A percentile compares a stretch with the other conserved stretches of the same genome.
Conservation (phyloP, 805 yeast genomes). For the Kurtzmaniella cleridarum region DNA sequence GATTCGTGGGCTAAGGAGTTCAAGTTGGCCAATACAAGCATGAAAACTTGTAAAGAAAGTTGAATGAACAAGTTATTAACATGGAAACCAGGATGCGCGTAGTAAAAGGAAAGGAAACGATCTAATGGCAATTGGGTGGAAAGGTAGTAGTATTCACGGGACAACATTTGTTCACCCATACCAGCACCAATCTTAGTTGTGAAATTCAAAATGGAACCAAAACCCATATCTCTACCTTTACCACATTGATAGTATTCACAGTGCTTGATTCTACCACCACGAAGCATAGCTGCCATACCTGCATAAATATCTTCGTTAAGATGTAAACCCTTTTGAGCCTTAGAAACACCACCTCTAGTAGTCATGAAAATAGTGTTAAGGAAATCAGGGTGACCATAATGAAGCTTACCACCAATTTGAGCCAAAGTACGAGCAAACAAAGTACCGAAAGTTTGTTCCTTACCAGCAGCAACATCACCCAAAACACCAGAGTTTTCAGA, state of each 20-base stretch:
- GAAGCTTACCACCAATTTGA: slow-evolving; percentile 75
- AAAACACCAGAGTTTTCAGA: slow-evolving; percentile 78
- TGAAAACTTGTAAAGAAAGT: slow-evolving; percentile 50
- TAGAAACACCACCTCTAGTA: slow-evolving; percentile 82
- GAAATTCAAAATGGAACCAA: slow-evolving; percentile 76
- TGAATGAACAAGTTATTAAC: slow-evolving; percentile 72
- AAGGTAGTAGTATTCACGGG: slow-evolving; percentile 74
- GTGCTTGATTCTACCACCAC: slow-evolving; percentile 83
- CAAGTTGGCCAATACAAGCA: slow-evolving; percentile 58
- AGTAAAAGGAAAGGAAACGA: slow-evolving; percentile 72
- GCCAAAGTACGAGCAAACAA: slow-evolving; percentile 79
- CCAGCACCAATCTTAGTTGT: slow-evolving; percentile 86
- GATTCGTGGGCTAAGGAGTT: slow-evolving; percentile 61
- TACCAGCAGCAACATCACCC: slow-evolving; percentile 86
- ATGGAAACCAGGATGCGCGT: slow-evolving; percentile 86
- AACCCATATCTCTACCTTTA: slow-evolving; percentile 81
- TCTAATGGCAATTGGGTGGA: slow-evolving; percentile 75
- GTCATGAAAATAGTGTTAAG: slow-evolving; percentile 71
- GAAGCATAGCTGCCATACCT: slow-evolving; percentile 70
- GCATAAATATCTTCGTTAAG: slow-evolving; percentile 84
- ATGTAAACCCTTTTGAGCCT: slow-evolving; percentile 79
- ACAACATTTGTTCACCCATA: slow-evolving; percentile 84
- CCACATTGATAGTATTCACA: slow-evolving; percentile 84
- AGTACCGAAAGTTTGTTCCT: slow-evolving; percentile 85
- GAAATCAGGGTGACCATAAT: slow-evolving; percentile 86